These are phyloP conservation scores for Funneliformis caledonium DNA, from an alignment of 371 early-diverging fungal genomes.

Conservation along the genomic window DNA sequence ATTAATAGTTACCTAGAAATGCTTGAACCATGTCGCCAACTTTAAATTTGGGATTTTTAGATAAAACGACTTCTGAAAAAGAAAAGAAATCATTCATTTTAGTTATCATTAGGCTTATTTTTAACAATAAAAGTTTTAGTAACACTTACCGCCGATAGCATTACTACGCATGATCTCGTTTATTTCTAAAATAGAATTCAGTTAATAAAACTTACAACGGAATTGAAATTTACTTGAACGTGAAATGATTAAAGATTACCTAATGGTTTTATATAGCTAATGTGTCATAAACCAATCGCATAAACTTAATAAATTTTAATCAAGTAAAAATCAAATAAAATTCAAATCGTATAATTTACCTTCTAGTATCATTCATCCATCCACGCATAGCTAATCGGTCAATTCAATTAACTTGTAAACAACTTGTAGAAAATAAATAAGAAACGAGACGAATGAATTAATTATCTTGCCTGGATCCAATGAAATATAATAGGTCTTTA, in stretches of 20 bases:
- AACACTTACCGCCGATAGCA: not conserved
- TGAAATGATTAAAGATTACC: not conserved
- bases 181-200: constrained; percentile 47
- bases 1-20: not conserved
- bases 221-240: not conserved
- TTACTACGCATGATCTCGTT: constrained; percentile 58
- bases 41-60: constrained; percentile 22
- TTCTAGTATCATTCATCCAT: constrained; percentile 43
- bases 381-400: constrained; percentile 40
- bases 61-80: not conserved
- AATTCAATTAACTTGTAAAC: not conserved
- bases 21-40: constrained; percentile 8
- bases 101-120: not conserved
- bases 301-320: not conserved
- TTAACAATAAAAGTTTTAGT: not conserved
- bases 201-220: no score
- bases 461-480: constrained; percentile 29
- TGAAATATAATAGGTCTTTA: constrained; percentile 13
- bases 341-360: constrained; percentile 40
- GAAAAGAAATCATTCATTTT: not conserved
- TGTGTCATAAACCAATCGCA: not conserved
- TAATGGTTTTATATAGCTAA: constrained; percentile 14
- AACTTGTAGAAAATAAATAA: not conserved
- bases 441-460: not conserved
- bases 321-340: no score